These are phyloP conservation scores for Colletotrichum costaricense DNA, from an alignment of 2,329 filamentous ascomycete species.

Conservation along the genomic window DNA sequence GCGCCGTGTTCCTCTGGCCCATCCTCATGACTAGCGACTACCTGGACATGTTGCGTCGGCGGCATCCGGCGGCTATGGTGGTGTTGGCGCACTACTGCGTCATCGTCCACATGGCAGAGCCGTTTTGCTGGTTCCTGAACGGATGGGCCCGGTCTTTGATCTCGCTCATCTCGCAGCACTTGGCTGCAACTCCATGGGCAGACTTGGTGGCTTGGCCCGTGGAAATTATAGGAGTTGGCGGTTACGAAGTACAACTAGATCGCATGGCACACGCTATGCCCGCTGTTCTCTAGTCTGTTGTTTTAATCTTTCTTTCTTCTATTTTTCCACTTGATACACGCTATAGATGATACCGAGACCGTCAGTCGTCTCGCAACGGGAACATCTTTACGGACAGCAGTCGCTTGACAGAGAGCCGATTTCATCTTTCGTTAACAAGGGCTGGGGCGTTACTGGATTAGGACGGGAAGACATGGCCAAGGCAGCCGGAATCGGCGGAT, in stretches of 20 bases:
- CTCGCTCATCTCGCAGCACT: slow-evolving; percentile 16
- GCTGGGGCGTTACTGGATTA: neutral
- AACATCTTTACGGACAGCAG: neutral
- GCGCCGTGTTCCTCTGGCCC: slow-evolving; percentile 40
- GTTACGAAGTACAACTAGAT: slow-evolving; percentile 14
- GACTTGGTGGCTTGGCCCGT: slow-evolving; percentile 24
- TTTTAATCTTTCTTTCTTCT: neutral
- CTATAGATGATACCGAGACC: neutral
- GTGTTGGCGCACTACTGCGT: slow-evolving; percentile 41
- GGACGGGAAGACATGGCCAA: neutral
- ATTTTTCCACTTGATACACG: neutral
- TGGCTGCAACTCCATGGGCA: slow-evolving; percentile 21
- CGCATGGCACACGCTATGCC: slow-evolving; percentile 23
- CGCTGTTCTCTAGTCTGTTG: neutral
- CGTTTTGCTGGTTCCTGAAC: slow-evolving; percentile 37
- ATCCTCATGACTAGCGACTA: slow-evolving; percentile 39
- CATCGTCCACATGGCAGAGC: slow-evolving; percentile 37
- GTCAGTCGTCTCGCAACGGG: neutral
- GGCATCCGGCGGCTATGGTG: slow-evolving; percentile 37
- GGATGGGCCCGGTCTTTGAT: slow-evolving; percentile 28
- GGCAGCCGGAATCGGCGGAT: neutral
- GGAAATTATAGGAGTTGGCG: slow-evolving; percentile 12
- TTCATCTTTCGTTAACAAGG: neutral
- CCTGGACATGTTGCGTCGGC: slow-evolving; percentile 36
- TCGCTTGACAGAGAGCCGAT: neutral